Base-by-base conservation (phyloP, 2,329 filamentous ascomycete species). In the Falciphora oryzae region DNA sequence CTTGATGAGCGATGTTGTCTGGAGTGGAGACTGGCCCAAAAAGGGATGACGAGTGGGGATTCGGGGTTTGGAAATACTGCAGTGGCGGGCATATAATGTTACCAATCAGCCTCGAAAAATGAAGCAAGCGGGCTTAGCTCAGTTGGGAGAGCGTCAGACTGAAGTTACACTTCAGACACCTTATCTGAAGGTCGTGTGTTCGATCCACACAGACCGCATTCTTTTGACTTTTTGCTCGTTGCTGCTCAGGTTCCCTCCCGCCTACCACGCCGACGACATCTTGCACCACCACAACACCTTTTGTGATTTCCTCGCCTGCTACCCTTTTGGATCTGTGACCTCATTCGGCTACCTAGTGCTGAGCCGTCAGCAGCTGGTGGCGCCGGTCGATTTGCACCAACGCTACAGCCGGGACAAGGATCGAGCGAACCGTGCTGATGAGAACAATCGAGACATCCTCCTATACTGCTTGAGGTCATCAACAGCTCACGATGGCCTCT, bases 121-220 rank as follows among this genome's bases (percentile, higher is more conserved):
- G 5, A 7, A 53, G 7, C 18, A 53, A 53, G 44, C 44, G 44
- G 44, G 44, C 44, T 53, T 53, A 53, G 44, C 44, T 53, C 44
- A 53, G 44, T 53, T 53, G 44, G 44, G 44, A 53, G 44, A 53
- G 44, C 44, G 44, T 53, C 44, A 53, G 44, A 53, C 44, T 53
- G 44, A 53, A 53, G 44, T 53, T 53, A 53, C 44, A 53, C 44
- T 53, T 53, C 22, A 4, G 44, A 53, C 44, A 53, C 10, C 44
- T 53, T n/a, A 53, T 53, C 44, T 53, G 44, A 53, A 53, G 44
- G 44, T 53, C 44, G 44, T 53, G 44, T 53, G 44, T 53, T 53
- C 44, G 44, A 53, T 53, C 44, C 44, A 53, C 44, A 53, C 44
- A 53, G 44, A 53, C 44, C 44, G 44, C 44, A 53, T n/a, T 53